Base-by-base conservation (phyloP, 2,329 filamentous ascomycete genomes). In the Capronia coronata region DNA sequence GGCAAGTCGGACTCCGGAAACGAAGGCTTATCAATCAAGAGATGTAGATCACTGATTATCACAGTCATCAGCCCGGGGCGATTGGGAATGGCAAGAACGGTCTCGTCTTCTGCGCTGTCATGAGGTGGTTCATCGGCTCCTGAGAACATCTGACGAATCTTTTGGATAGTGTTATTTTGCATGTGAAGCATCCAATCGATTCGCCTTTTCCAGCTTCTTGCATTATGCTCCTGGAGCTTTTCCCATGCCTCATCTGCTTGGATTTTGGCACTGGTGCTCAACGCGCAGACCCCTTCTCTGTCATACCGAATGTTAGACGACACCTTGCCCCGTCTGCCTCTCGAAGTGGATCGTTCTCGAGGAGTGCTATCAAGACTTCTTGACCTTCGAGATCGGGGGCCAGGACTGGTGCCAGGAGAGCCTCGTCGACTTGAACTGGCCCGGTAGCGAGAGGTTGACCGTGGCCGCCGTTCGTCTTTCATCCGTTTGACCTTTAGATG, bases 11-110 rank as follows among this genome's bases (percentile, higher is more conserved):
- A 75, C 51, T 94, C 72, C 0, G 89, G 84, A 64, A 98, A 98
- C 0, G 87, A 91, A 0, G 93, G 93, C 65, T 95, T 96, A 67
- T 97, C 93, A 51, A 98, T 75, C 25, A 82, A 74, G 48, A 98
- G 76, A 56, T 91, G 84, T 25, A 98, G 73, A 64, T 98, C 91
- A 52, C 83, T 88, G 58, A 97, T 82, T 37, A 87, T 71, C 4
- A 87, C 76, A 2, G 84, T 79, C 81, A 94, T 84, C 11, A 98
- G 74, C 6, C 86, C 86, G 13, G 93, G 91, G 22, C 93, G 79
- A 56, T 87, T 82, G 2, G 89, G 89, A 46, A 96, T 83, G 43
- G 87, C 83, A 7, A 98, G 76, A 46, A 98, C 87, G 27, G 80
- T 84, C 67, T 98, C 93, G 4, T 79, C 80, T 57, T 94, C 87